Base-by-base conservation (phyloP, 1,139 yeast species). In the Suhomyces ambrosiae region DNA sequence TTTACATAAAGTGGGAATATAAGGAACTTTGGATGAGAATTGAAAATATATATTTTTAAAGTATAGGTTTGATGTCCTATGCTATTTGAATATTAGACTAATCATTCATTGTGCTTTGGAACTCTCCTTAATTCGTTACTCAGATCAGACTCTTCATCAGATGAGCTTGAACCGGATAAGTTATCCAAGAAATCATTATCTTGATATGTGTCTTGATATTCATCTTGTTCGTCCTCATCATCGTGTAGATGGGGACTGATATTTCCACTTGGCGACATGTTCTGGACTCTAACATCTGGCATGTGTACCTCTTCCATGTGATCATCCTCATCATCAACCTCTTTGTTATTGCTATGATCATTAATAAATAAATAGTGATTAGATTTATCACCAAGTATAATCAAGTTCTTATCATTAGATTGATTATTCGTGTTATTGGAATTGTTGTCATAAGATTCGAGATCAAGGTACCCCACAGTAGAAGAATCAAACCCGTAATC, bases 121-220 rank as follows among this genome's bases (percentile, higher is more conserved):
- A 68, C 74, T 51, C 74, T 58, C 32, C 69, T 60, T 40, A 68
- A 55, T 33, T 49, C 55, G 30, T 51, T 48, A 13, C 37, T 44
- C 3, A 9, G 11, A 10, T 35, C 49, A 10, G 44, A 47, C 6
- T 62, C 67, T 7, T 61, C 71, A 18, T 63, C 69, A 13, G 63
- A 64, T 16, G 68, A 62, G 39, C 68, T 60, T 2, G 69, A 62
- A n/a, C 67, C 73, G 3, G 71, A 63, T 30, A 68, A 52, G 40
- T 65, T 61, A 31, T 65, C 71, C 27, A 61, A 49, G 39, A 62
- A 63, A 15, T 64, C 65, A 30, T 58, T 52, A 9, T 58, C 61
- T 14, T 49, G 52, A 35, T 49, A 49, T 3, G 40, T 47, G 12
- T 49, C 52, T 25, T 46, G 51, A 21, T 38, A 46, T 3, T 46